Conservation (phyloP, 2,329 filamentous ascomycete genomes). For the Apiospora koreana region DNA sequence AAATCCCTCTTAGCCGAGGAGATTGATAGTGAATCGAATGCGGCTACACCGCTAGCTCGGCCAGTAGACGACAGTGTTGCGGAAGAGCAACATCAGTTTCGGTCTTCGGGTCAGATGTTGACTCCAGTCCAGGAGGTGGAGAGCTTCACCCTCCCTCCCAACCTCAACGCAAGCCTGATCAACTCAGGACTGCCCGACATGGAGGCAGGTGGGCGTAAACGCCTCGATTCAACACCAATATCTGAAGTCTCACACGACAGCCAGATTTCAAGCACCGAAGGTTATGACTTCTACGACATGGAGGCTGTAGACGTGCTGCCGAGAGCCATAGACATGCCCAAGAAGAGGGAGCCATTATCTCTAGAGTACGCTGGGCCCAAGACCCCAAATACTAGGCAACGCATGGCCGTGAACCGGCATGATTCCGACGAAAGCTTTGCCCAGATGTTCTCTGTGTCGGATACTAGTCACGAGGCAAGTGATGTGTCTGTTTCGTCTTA, state of each 20-base stretch:
- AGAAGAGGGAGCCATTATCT: constrained; percentile 38
- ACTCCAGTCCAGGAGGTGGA: constrained; percentile 53
- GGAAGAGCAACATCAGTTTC: constrained; percentile 21
- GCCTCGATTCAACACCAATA: constrained; percentile 51
- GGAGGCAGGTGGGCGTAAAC: constrained; percentile 39
- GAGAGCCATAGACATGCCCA: constrained; percentile 55
- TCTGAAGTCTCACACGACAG: constrained; percentile 54
- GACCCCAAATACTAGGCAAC: constrained; percentile 33
- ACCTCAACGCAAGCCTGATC: constrained; percentile 34
- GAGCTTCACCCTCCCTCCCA: constrained; percentile 52
- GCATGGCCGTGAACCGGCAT: constrained; percentile 40
- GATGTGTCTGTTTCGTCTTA: background rate
- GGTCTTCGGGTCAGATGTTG: constrained; percentile 39
- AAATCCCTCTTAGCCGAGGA: constrained; percentile 56
- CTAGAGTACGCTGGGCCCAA: constrained; percentile 36
- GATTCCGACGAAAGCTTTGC: constrained; percentile 61
- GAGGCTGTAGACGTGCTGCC: constrained; percentile 45
- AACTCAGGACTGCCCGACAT: constrained; percentile 16
- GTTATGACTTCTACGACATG: constrained; percentile 67
- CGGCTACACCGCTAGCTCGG: constrained; percentile 59
- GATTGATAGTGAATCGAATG: constrained; percentile 63
- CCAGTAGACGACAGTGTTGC: constrained; percentile 44
- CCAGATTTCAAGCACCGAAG: constrained; percentile 56
- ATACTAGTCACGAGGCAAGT: constrained; percentile 20
- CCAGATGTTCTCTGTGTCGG: constrained; percentile 61